These are phyloP conservation scores for Cerioporus squamosus DNA, from an alignment of 1,284 basidiomycete genomes.

Conservation along the genomic window DNA sequence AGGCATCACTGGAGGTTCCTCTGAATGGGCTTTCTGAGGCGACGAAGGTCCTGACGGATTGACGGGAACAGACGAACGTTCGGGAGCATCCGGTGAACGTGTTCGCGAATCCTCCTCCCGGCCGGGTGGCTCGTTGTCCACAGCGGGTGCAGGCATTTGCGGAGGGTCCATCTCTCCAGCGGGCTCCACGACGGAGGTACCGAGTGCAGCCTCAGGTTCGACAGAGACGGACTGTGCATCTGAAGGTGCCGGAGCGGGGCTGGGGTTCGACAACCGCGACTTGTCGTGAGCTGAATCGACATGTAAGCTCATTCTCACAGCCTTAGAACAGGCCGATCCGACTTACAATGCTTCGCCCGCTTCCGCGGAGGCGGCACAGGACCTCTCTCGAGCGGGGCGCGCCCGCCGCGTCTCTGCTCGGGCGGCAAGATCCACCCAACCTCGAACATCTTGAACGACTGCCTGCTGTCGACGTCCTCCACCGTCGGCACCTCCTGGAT, in stretches of 20 bases:
- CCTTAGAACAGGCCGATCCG: background rate
- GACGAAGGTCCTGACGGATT: no score
- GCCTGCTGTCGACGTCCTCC: slow-evolving; percentile 69
- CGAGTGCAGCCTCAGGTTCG: background rate
- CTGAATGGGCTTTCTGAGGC: no score
- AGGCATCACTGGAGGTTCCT: no score
- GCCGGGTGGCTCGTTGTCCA: no score
- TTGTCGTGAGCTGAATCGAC: slow-evolving; percentile 6
- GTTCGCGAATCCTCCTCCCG: no score
- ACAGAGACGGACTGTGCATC: background rate
- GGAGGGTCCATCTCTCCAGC: no score
- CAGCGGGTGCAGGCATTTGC: no score
- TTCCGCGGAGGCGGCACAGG: slow-evolving; percentile 51
- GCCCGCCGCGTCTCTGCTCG: slow-evolving; percentile 65
- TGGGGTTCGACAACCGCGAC: background rate
- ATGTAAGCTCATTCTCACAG: background rate
- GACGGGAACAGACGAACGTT: no score
- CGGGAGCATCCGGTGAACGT: no score
- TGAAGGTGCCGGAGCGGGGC: background rate
- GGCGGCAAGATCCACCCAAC: slow-evolving; percentile 88
- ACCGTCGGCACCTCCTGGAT: slow-evolving; percentile 56
- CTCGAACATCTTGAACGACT: slow-evolving; percentile 86
- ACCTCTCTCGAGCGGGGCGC: slow-evolving; percentile 47
- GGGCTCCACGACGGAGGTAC: background rate
- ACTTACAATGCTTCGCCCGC: slow-evolving; percentile 53